phyloP scores from a whole-genome alignment of 768 basidiomycete species.

The Suillus sp. region DNA sequence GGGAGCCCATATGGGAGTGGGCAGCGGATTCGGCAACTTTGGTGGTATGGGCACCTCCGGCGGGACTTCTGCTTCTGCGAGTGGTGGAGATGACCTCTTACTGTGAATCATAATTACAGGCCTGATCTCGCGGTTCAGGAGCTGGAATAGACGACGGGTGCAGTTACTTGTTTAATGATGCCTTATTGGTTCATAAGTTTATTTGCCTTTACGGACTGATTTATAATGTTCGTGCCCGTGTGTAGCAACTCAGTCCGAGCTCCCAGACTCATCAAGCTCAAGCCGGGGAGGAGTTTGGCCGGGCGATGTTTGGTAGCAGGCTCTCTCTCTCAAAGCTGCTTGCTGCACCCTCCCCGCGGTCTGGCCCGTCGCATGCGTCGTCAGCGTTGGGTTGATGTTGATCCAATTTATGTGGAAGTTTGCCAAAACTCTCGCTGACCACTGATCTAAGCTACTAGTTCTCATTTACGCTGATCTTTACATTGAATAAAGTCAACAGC shows the following conservation, averaged over 20 bases:
- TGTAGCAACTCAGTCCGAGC: background rate
- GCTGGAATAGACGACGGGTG: background rate
- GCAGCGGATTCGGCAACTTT: conserved; percentile 37
- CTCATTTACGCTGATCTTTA: no score
- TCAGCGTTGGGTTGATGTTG: background rate
- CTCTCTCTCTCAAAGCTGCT: background rate
- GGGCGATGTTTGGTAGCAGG: background rate
- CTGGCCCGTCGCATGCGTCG: background rate
- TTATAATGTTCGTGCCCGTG: background rate
- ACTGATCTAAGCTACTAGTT: no score
- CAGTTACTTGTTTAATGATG: conserved; percentile 2
- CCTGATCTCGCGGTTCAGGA: background rate
- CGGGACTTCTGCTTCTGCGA: conserved; percentile 19
- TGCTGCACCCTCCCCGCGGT: background rate
- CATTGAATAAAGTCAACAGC: no score
- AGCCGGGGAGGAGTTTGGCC: background rate
- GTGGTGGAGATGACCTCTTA: conserved; percentile 45
- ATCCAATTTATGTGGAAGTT: background rate
- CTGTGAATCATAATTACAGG: conserved; percentile 30
- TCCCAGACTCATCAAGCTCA: background rate
- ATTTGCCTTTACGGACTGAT: background rate
- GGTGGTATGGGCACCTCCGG: conserved; percentile 24
- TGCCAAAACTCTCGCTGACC: background rate
- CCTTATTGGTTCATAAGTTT: conserved; percentile 1
- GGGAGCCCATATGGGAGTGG: conserved; percentile 17